Evolutionary conservation across 148 eudicot species (phyloP).

Genomic region (Chenopodium suecicum): DNA sequence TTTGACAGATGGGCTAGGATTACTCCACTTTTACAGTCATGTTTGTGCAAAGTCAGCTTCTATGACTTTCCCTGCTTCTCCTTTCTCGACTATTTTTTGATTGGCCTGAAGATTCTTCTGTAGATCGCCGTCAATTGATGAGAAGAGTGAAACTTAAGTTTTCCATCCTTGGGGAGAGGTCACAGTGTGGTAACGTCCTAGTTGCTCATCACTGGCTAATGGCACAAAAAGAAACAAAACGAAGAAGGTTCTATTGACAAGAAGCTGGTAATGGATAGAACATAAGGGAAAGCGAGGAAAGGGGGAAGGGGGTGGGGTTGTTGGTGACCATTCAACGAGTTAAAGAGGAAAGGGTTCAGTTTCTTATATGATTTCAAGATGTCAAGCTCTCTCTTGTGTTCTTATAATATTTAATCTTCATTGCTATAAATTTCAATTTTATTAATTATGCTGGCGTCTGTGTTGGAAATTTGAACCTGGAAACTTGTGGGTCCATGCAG

Average conservation of each 20-base stretch:
- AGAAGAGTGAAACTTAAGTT: neutral
- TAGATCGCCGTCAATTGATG: neutral
- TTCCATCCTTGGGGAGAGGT: neutral
- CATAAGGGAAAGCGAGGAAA: no score
- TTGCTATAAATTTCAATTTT: neutral
- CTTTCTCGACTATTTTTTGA: neutral
- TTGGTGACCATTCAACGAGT: neutral
- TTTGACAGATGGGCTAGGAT: constrained; percentile 11
- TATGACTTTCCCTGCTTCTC: neutral
- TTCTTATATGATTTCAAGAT: neutral
- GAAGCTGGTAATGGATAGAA: no score
- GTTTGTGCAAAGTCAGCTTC: neutral
- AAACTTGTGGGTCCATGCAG: no score
- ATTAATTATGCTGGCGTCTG: neutral
- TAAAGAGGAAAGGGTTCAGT: neutral
- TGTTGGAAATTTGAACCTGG: neutral
- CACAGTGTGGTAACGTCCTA: neutral
- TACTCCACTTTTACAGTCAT: neutral
- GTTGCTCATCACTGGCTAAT: neutral
- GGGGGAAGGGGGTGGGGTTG: neutral
- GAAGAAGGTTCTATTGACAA: no score
- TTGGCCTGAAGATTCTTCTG: neutral
- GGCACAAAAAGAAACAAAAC: no score
- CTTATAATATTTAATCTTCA: neutral
- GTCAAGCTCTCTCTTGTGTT: neutral